Conservation (phyloP, 345 rosid species). For the Raphanus sativus region DNA sequence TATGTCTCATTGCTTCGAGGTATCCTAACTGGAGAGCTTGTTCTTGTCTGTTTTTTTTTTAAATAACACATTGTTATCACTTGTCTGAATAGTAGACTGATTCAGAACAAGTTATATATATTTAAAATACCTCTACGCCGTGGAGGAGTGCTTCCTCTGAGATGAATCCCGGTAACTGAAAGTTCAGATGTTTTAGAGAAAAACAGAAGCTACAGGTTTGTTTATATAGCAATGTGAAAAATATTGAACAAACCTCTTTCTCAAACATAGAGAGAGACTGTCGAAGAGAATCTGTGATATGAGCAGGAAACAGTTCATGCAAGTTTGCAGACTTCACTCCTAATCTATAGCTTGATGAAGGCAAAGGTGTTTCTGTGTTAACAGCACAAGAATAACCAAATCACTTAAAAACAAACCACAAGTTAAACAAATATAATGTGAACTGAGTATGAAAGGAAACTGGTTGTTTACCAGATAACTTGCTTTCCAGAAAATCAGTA, state of each 20-base stretch:
- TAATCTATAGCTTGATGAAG: slow-evolving; percentile 85
- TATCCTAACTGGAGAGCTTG: slow-evolving; percentile 87
- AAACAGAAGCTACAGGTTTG: slow-evolving; percentile 10
- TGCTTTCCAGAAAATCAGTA: slow-evolving; percentile 73
- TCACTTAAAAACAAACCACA: not conserved
- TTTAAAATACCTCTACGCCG: slow-evolving; percentile 76
- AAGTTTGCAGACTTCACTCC: slow-evolving; percentile 86
- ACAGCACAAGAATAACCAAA: slow-evolving; percentile 31
- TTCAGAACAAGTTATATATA: not conserved
- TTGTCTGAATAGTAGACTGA: not conserved
- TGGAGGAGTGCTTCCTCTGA: slow-evolving; percentile 88
- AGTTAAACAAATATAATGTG: not conserved
- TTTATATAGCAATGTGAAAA: slow-evolving; percentile 8
- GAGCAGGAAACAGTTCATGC: slow-evolving; percentile 72
- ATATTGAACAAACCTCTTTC: slow-evolving; percentile 54
- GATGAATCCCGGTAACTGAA: slow-evolving; percentile 90
- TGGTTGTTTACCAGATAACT: slow-evolving; percentile 60
- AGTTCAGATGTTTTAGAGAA: slow-evolving; percentile 21
- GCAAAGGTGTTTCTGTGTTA: slow-evolving; percentile 61
- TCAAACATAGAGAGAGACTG: slow-evolving; percentile 69
- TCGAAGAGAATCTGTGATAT: slow-evolving; percentile 69
- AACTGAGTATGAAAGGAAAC: not conserved
- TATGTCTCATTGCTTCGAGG: slow-evolving; percentile 63
- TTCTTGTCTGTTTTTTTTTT: slow-evolving; percentile 87
- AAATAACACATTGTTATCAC: not conserved